Evolutionary conservation across 495 filamentous ascomycete species (phyloP), one percentile per base, ranked within the genome.

Genomic region (Penicillium herquei): DNA sequence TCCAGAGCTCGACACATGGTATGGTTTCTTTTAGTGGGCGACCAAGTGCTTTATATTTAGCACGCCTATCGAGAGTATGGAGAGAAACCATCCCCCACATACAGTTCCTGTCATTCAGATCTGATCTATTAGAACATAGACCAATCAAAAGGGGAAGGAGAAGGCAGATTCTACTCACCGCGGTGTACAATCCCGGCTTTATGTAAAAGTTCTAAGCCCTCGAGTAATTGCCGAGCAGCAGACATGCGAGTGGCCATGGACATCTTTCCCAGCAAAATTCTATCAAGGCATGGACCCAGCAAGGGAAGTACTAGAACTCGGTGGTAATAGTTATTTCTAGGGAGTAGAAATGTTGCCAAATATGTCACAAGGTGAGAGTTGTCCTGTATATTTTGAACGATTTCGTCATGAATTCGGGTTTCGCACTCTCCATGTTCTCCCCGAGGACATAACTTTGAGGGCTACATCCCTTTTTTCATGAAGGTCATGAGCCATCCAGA

Each of bases 401-500:
- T 68, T 58, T 69, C 57, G 42, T 65, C 49, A 48, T 69, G 57
- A 26, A 69, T 64, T 30, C 51, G 39, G 51, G 26, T 30, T 54
- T 69, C 62, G 17, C 59, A 56, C 39, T 57, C 59, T 18, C 56
- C 49, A 58, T 41, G 63, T 41, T 59, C 42, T 6, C 64, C 62
- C 7, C 39, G 40, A 11, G 50, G 50, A 45, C 55, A 69, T 59
- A 40, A 64, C 51, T 55, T 69, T 71, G 43, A 71, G 53, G 14
- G 66, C 66, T n/a, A 66, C 62, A 30, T 67, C 39, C 32, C 30
- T 65, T 12, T 63, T 57, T 35, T 61, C 70, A 61, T 52, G 54
- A 37, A 61, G 50, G 56, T 77, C 68, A 40, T 53, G 50, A 13
- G 68, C 70, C 40, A 92, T 76, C 90, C 89, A 94, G 43, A 94